Percentiles rank a stretch among this genome's conserved stretches.
These are phyloP conservation scores for Boletus barrowsii DNA, from an alignment of 768 basidiomycete genomes.

Conservation along the genomic window DNA sequence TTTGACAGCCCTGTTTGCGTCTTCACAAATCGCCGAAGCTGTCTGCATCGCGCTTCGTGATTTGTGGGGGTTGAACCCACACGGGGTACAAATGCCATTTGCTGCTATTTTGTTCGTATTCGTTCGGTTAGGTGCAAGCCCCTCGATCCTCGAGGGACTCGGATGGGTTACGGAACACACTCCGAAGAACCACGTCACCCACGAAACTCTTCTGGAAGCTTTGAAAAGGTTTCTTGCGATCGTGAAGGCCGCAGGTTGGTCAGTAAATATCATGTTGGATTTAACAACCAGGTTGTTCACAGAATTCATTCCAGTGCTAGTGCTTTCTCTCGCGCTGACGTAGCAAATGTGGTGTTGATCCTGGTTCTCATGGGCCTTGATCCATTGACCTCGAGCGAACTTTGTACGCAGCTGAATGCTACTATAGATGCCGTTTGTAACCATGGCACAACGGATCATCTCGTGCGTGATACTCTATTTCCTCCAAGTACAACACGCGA, in stretches of 20 bases:
- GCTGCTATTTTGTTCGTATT: conserved; percentile 37
- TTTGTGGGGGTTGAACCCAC: conserved; percentile 27
- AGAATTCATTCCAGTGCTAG: conserved; percentile 27
- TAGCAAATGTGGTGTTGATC: conserved; percentile 46
- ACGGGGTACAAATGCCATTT: conserved; percentile 32
- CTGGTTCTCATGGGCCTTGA: conserved; percentile 61
- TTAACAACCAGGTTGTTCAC: not conserved
- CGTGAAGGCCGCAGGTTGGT: conserved; percentile 46
- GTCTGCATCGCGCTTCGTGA: conserved; percentile 34
- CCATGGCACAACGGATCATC: conserved; percentile 32
- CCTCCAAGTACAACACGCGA: not conserved
- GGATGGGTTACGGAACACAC: conserved; percentile 26
- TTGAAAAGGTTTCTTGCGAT: conserved; percentile 43
- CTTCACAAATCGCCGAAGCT: conserved; percentile 31
- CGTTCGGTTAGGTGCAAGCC: conserved; percentile 44
- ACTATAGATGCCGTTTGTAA: conserved; percentile 48
- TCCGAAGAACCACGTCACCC: conserved; percentile 13
- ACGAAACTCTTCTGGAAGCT: conserved; percentile 28
- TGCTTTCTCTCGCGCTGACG: conserved; percentile 38
- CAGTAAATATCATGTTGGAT: conserved; percentile 19
- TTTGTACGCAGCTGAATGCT: conserved; percentile 44
- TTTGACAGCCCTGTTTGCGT: conserved; percentile 17
- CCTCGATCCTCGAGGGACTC: conserved; percentile 32
- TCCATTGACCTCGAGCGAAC: conserved; percentile 40
- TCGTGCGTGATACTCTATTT: conserved; percentile 15